A percentile compares a stretch with the other conserved stretches of the same genome.
These are phyloP conservation scores for Aspergillus latus DNA, from an alignment of 2,329 filamentous ascomycete species.

Conservation along the genomic window DNA sequence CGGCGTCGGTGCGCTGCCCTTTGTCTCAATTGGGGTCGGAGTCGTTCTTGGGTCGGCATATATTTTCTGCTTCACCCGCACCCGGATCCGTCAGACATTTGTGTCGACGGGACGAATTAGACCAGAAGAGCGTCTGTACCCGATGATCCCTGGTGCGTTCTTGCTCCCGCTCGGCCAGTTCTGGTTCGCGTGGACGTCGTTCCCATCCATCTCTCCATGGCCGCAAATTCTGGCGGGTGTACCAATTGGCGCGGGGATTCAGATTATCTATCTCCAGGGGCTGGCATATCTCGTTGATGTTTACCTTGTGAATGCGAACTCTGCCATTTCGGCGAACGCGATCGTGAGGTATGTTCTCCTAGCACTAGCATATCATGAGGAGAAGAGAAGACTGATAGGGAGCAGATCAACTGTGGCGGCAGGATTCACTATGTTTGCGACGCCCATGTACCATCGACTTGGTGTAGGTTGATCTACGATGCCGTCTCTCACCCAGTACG, in stretches of 20 bases:
- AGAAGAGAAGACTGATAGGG: neutral
- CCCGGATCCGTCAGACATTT: neutral
- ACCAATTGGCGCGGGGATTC: neutral
- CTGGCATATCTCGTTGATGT: conserved; percentile 4
- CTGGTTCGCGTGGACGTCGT: conserved; percentile 12
- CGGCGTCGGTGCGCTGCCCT: conserved; percentile 70
- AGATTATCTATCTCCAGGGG: conserved; percentile 5
- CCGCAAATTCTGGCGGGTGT: neutral
- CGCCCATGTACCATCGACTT: conserved; percentile 1
- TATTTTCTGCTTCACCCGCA: neutral
- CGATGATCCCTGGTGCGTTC: conserved; percentile 2
- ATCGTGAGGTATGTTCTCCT: neutral
- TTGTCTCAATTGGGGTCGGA: conserved; percentile 65
- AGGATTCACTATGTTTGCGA: neutral
- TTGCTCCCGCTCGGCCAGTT: conserved; percentile 4
- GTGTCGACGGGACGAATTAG: neutral
- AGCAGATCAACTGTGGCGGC: neutral
- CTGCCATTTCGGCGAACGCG: conserved; percentile 6
- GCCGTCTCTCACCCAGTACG: neutral
- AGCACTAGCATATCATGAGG: neutral
- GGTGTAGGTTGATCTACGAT: neutral
- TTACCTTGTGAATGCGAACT: neutral
- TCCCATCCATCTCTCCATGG: neutral
- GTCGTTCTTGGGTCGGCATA: conserved; percentile 36
- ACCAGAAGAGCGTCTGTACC: conserved; percentile 1